A percentile compares a stretch with the other conserved stretches of the same genome.
Conservation (phyloP, 306 rosid species). For the Glycyrrhiza uralensis region DNA sequence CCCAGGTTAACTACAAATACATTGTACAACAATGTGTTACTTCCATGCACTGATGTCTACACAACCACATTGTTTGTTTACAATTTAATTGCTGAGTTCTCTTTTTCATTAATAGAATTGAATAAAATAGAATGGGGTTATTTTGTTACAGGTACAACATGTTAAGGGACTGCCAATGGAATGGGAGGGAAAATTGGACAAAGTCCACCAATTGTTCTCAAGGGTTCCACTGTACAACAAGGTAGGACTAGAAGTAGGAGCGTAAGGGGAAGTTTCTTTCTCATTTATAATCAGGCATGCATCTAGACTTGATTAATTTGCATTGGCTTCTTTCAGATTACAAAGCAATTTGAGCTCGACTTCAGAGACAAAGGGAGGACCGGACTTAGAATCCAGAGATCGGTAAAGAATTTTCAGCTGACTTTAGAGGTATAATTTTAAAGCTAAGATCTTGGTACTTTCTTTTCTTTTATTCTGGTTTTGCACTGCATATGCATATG, state of each 20-base stretch:
- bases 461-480: no score
- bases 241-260: no score
- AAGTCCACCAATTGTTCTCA: slow-evolving; percentile 66
- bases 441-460: neutral
- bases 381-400: slow-evolving; percentile 65
- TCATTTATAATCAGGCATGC: neutral
- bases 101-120: neutral
- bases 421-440: slow-evolving; percentile 61
- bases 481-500: neutral
- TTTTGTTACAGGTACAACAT: slow-evolving; percentile 50
- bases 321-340: slow-evolving; percentile 40
- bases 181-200: slow-evolving; percentile 64
- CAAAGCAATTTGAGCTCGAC: slow-evolving; percentile 81
- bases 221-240: slow-evolving; percentile 74
- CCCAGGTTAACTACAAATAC: slow-evolving; percentile 49
- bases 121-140: neutral
- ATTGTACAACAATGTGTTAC: neutral
- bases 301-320: neutral
- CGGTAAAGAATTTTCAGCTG: slow-evolving; percentile 87
- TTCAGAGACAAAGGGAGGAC: slow-evolving; percentile 83
- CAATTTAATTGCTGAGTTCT: neutral
- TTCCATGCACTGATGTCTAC: neutral
- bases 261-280: neutral
- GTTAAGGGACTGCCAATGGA: slow-evolving; percentile 63
- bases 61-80: neutral